Base-by-base conservation (phyloP, 306 rosid species). In the Pyrus pyrifolia region DNA sequence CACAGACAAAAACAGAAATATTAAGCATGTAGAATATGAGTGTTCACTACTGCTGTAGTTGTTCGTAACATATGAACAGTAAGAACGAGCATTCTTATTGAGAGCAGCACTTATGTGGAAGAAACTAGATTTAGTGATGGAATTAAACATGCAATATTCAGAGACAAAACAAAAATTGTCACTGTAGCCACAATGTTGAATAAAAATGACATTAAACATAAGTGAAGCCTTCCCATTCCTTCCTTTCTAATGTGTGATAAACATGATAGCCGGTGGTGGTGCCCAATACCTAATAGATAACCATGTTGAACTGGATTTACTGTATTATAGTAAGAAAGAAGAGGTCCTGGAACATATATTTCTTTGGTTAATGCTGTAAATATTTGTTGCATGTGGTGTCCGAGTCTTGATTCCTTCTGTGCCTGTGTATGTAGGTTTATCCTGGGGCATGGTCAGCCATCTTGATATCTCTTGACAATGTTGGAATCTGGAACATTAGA, bases 371-470 rank as follows among this genome's bases (percentile, higher is more conserved):
- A 31, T 70, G 81, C 71, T 1, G 27, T 22, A 35, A 55, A 53
- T 14, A 21, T 30, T 70, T 25, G 45, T 42, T 8, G 11, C 12
- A 9, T 42, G 45, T 2, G 45, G 45, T 42, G 9, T 42, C 45
- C 42, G 45, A 10, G 45, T 42, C 12, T 8, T 42, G 45, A 42
- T 42, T 33, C 51, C 22, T 25, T 35, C 62, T 80, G 33, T 61
- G 10, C 74, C 8, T 51, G 18, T 65, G 27, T 38, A 38, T 45
- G 23, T 81, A 91, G 98, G 98, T 94, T 29, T 94, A 94, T 85
- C 95, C 98, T 23, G 98, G 96, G 84, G 98, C 97, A 66, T 92
- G 98, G 98, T 86, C 98, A 2, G 89, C 94, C 68, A 86, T 94
- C 78, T 84, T 94, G 86, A 86, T 94, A 62, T 94, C 98, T 45